Conservation (phyloP, 1,284 basidiomycete species). For the Malassezia cuniculi region DNA sequence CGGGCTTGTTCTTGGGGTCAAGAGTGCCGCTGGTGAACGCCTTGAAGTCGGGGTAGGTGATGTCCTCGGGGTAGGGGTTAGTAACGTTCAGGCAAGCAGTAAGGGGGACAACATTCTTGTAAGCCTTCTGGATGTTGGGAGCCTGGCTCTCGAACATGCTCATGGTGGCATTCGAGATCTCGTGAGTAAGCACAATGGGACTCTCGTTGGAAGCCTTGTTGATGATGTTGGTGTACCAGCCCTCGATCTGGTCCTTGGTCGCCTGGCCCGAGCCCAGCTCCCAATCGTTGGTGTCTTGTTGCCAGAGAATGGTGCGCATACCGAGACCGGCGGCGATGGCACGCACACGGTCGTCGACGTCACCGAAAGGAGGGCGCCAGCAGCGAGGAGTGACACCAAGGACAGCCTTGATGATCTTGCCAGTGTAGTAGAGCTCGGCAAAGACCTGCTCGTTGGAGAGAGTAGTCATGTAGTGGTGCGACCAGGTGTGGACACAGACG, state of each 20-base stretch:
- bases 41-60: slow-evolving; percentile 43
- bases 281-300: slow-evolving; percentile 46
- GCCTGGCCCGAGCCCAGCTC: slow-evolving; percentile 33
- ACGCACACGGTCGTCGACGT: slow-evolving; percentile 49
- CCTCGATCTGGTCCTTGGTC: slow-evolving; percentile 44
- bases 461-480: slow-evolving; percentile 19
- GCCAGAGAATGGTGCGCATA: slow-evolving; percentile 48
- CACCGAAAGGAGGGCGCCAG: slow-evolving; percentile 47
- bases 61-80: slow-evolving; percentile 48
- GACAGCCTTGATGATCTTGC: slow-evolving; percentile 48
- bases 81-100: slow-evolving; percentile 40
- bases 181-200: slow-evolving; percentile 45
- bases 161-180: slow-evolving; percentile 40
- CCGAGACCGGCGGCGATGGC: slow-evolving; percentile 48
- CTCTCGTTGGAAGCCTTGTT: slow-evolving; percentile 39
- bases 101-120: slow-evolving; percentile 40
- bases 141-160: slow-evolving; percentile 29
- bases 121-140: slow-evolving; percentile 26
- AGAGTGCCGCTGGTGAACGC: slow-evolving; percentile 27
- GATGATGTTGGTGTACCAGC: slow-evolving; percentile 48
- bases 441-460: slow-evolving; percentile 41
- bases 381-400: slow-evolving; percentile 48
- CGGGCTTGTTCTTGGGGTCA: slow-evolving; percentile 24
- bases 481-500: slow-evolving; percentile 23
- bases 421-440: slow-evolving; percentile 51